Evolutionary conservation across 2,329 filamentous ascomycete species (phyloP), one percentile per base, ranked within the genome.

Genomic region (Hypoxylon sp.): DNA sequence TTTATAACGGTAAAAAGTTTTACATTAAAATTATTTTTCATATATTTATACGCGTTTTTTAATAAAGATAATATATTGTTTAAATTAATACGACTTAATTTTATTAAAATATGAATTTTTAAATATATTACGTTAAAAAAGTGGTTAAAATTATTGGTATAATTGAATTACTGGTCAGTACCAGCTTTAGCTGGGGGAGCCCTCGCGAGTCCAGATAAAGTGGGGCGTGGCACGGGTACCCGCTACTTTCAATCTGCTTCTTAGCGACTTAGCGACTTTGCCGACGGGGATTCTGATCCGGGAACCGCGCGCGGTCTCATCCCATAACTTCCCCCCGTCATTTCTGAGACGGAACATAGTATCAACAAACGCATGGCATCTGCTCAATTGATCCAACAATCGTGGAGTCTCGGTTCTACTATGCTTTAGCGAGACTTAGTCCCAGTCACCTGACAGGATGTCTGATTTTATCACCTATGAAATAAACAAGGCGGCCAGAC

Each of bases 211-310:
- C n/a, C n/a, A n/a, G n/a, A n/a, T n/a, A n/a, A n/a, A n/a, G n/a
- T n/a, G n/a, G n/a, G n/a, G n/a, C n/a, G n/a, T n/a, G n/a, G n/a
- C n/a, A n/a, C n/a, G n/a, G n/a, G n/a, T n/a, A n/a, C n/a, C n/a
- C n/a, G n/a, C 60, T 53, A 58, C 53, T 58, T 63, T 63, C 56
- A 63, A 58, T 58, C 47, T 63, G 47, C 43, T 54, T 53, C 25
- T 39, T 57, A 30, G n/a, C n/a, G n/a, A n/a, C 25, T 27, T 27
- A 47, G 60, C 53, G 47, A 47, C 41, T 63, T 57, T 57, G 57
- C 39, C 46, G 21, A 14, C 45, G 53, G 46, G 53, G 53, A 41
- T 43, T 37, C 21, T 21, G 19, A 37, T 39, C 47, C 46, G 52
- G 32, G 32, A 45, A 23, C 43, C 30, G 47, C 37, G 53, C 51